A percentile compares a stretch with the other conserved stretches of the same genome.
Evolutionary conservation across 2,329 filamentous ascomycete genomes (phyloP).

Genomic region (Penicillium rolfsii): DNA sequence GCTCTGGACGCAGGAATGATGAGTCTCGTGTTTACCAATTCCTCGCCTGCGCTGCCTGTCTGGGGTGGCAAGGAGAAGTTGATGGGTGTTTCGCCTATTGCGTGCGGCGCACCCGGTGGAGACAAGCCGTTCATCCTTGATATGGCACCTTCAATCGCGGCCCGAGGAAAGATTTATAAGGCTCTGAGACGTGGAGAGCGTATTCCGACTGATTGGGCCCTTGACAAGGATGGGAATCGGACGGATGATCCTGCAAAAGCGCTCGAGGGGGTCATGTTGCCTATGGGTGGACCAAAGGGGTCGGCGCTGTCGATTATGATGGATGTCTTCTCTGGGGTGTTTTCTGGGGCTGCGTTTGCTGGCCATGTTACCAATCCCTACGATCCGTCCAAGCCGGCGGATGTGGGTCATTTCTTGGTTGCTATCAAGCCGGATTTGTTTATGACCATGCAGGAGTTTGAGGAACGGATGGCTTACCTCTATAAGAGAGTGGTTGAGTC

Average conservation of each 20-base stretch:
- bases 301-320: slow-evolving; percentile 80
- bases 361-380: slow-evolving; percentile 78
- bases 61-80: slow-evolving; percentile 71
- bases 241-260: slow-evolving; percentile 74
- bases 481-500: slow-evolving; percentile 58
- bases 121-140: slow-evolving; percentile 60
- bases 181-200: slow-evolving; percentile 47
- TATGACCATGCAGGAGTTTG: slow-evolving; percentile 70
- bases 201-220: slow-evolving; percentile 65
- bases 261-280: slow-evolving; percentile 77
- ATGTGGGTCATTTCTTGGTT: slow-evolving; percentile 75
- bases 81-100: slow-evolving; percentile 72
- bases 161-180: slow-evolving; percentile 52
- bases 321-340: slow-evolving; percentile 80
- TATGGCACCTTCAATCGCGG: slow-evolving; percentile 52
- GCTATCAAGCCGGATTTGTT: slow-evolving; percentile 76
- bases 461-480: slow-evolving; percentile 60
- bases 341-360: slow-evolving; percentile 78
- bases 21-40: slow-evolving; percentile 72
- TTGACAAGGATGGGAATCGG: slow-evolving; percentile 69
- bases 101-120: slow-evolving; percentile 73
- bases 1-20: slow-evolving; percentile 73
- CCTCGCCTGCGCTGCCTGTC: slow-evolving; percentile 70
- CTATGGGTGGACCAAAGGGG: slow-evolving; percentile 84
- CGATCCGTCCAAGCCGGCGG: slow-evolving; percentile 67